phyloP scores from a whole-genome alignment of 768 basidiomycete genomes.

The Pulveroboletus sp. region DNA sequence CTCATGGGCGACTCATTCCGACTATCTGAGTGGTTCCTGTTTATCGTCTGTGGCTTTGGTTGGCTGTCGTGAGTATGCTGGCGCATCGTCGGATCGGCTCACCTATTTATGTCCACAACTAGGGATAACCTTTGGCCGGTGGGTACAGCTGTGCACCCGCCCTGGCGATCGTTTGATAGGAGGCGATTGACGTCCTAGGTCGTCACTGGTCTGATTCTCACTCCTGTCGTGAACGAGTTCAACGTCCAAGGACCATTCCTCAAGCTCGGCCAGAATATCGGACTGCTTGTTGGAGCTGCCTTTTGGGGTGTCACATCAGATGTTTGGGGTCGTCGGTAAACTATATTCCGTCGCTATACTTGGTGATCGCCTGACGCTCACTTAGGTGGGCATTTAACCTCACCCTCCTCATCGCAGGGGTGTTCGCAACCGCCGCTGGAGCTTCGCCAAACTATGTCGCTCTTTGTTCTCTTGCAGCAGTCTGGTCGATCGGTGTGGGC shows the following conservation, averaged over 20 bases:
- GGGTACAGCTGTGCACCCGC: constrained; percentile 17
- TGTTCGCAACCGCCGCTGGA: constrained; percentile 62
- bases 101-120: constrained; percentile 20
- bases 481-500: constrained; percentile 66
- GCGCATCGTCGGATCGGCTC: not conserved
- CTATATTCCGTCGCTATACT: not conserved
- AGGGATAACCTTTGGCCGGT: constrained; percentile 74
- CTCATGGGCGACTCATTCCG: not conserved
- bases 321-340: constrained; percentile 64
- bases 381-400: constrained; percentile 60
- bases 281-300: constrained; percentile 62
- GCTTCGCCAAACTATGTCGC: constrained; percentile 50
- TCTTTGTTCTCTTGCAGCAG: constrained; percentile 47
- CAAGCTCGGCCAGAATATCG: constrained; percentile 67
- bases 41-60: constrained; percentile 67
- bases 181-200: constrained; percentile 35
- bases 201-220: constrained; percentile 61
- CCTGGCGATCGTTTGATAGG: not conserved
- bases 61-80: constrained; percentile 59
- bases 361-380: constrained; percentile 4
- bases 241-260: constrained; percentile 55
- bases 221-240: constrained; percentile 64
- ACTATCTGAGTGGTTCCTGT: constrained; percentile 49
- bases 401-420: constrained; percentile 62
- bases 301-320: constrained; percentile 69